Percentiles rank a stretch among this genome's conserved stretches.
Conservation (phyloP, 2,329 filamentous ascomycete species). For the Alternaria ethzedia region DNA sequence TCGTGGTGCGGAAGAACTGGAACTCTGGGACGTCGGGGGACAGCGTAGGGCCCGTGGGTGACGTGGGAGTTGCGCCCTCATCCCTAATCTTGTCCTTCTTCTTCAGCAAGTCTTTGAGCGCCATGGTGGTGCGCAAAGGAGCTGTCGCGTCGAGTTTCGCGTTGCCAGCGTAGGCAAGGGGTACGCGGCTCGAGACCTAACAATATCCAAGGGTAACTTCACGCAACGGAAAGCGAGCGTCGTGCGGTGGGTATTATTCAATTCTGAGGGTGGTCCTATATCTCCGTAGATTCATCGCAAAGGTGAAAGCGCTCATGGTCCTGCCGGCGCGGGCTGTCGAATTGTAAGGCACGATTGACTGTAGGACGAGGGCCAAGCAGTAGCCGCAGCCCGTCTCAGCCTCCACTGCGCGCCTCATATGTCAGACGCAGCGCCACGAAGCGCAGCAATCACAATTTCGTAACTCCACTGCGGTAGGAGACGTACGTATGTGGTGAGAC, state of each 20-base stretch:
- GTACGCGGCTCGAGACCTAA: conserved; percentile 17
- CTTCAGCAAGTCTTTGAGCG: conserved; percentile 66
- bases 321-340: conserved; percentile 28
- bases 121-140: conserved; percentile 54
- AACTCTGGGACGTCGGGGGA: conserved; percentile 63
- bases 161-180: conserved; percentile 19
- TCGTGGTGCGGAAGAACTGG: conserved; percentile 85
- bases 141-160: conserved; percentile 13
- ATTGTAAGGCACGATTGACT: conserved; percentile 28
- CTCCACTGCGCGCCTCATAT: conserved; percentile 18
- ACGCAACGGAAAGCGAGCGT: conserved; percentile 6
- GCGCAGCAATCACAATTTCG: neutral
- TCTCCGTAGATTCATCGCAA: conserved; percentile 33
- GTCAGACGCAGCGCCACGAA: conserved; percentile 2
- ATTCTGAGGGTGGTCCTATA: conserved; percentile 42
- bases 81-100: conserved; percentile 66
- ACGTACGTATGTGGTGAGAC: neutral
- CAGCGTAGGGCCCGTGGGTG: conserved; percentile 27
- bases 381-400: conserved; percentile 38
- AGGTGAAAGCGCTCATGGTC: conserved; percentile 34
- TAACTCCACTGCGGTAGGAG: neutral
- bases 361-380: conserved; percentile 28
- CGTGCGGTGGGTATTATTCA: conserved; percentile 22
- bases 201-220: conserved; percentile 9
- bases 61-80: conserved; percentile 42